These are phyloP conservation scores for Takakia lepidozioides DNA, from an alignment of 225 moss, liverwort and hornwort genomes.

Conservation along the genomic window DNA sequence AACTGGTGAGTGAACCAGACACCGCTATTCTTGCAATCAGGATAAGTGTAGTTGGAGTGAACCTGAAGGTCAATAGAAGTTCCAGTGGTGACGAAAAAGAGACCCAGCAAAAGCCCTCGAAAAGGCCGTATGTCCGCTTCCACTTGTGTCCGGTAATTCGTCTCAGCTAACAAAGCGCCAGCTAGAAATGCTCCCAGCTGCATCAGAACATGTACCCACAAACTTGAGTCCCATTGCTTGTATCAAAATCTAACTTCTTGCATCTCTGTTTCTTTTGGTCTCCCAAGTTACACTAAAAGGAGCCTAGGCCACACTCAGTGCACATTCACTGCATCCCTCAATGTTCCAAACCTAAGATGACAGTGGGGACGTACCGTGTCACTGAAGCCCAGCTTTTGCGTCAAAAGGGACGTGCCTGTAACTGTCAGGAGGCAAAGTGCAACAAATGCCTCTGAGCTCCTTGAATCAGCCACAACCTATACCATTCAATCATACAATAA, in stretches of 20 bases:
- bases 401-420: constrained; percentile 82
- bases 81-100: constrained; percentile 96
- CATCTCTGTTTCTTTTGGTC: not conserved
- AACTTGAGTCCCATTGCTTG: not conserved
- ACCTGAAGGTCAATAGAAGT: constrained; percentile 97
- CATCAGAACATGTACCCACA: too few species aligned
- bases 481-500: constrained; percentile 6
- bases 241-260: not conserved
- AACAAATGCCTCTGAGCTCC: constrained; percentile 98
- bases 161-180: constrained; percentile 94
- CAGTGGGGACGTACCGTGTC: constrained; percentile 78
- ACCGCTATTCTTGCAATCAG: too few species aligned
- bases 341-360: too few species aligned
- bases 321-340: too few species aligned
- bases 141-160: constrained; percentile 98
- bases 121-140: constrained; percentile 99
- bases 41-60: too few species aligned
- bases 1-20: too few species aligned
- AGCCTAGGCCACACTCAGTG: too few species aligned
- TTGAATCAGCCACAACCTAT: constrained; percentile 93
- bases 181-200: constrained; percentile 98
- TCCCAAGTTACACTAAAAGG: not conserved
- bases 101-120: constrained; percentile 87
- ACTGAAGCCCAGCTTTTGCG: constrained; percentile 96
- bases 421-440: constrained; percentile 94